Base-by-base conservation (phyloP, 2,329 filamentous ascomycete species). In the Cladosporium austrohemisphaericum region DNA sequence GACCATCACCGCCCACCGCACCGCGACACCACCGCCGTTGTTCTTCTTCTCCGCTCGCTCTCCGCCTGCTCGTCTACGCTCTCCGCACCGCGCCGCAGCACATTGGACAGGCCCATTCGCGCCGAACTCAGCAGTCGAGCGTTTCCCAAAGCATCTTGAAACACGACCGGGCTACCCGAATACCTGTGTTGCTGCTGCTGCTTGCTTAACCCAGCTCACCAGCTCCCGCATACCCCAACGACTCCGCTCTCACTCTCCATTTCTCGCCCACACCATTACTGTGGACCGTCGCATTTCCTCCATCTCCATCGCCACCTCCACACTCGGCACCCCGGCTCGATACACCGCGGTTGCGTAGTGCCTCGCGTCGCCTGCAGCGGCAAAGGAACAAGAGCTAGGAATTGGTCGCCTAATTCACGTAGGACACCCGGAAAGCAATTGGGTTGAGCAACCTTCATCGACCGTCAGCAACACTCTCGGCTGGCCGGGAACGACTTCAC, bases 41-140 rank as follows among this genome's bases (percentile, higher is more conserved):
- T n/a, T n/a, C 26, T n/a, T 25, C 41, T 28, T 23, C 32, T 47
- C 43, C 29, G 16, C 32, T 26, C 20, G 29, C 31, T 19, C 51
- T 45, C 53, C 48, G 44, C 52, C n/a, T n/a, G n/a, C n/a, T n/a
- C n/a, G 55, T 45, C 29, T 41, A 23, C 38, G 40, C 40, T 37
- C 35, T 29, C 13, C 31, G 22, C 37, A 40, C 22, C 11, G 37
- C 37, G 28, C 37, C 37, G 22, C 37, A 40, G 25, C 18, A 26
- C 25, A 4, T 35, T n/a, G n/a, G n/a, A n/a, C n/a, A n/a, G n/a
- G n/a, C n/a, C n/a, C n/a, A n/a, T n/a, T n/a, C 38, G 38, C 38
- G 38, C 38, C 38, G 31, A 41, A n/a, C n/a, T n/a, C n/a, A n/a
- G n/a, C n/a, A n/a, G n/a, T n/a, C 38, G 38, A 41, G 25, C 31